Evolutionary conservation across 331 rosid species (phyloP), one percentile per base, ranked within the genome.

Genomic region (Arachis monticola): DNA sequence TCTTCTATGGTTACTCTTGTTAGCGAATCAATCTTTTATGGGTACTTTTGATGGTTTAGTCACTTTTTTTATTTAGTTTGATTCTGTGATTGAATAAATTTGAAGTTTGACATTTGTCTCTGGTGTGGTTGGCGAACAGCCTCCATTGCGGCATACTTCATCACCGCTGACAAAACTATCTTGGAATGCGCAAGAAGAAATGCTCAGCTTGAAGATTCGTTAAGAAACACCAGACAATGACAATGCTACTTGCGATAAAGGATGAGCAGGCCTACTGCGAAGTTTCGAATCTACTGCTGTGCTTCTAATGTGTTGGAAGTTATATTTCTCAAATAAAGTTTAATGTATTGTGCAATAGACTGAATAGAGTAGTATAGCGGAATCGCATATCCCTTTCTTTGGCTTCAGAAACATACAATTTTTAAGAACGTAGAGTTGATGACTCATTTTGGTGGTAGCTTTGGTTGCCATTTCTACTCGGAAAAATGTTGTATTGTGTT

Each of bases 151-250:
- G 69, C 93, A 3, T 90, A 84, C 77, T 92, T 90, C 89, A 88
- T 92, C 71, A 85, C 92, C 14, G 90, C 91, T 12, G 96, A 90
- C 80, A 90, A 88, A 82, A 87, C 88, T 7, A 92, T 88, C 81
- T 75, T 92, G 78, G 91, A 82, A 69, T 90, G 98, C 84, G 98
- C 98, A 8, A 80, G 98, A 85, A 88, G 59, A 77, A 92, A 90
- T 81, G 77, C 96, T 1, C 85, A 6, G 80, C 83, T 90, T 76
- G 77, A 90, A 84, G 68, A 84, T 12, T 57, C 91, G 57, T 78
- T 90, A 73, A 84, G 85, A 61, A 86, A 82, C 68, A 22, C 3
- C 17, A 66, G 22, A 41, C 60, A 61, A 71, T 50, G 61, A 31
- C 45, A 62, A 60, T 71, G 66, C 60, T 71, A 64, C 52, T 38